A percentile compares a stretch with the other conserved stretches of the same genome.
These are phyloP conservation scores for Saccharomycopsis synnaedendra DNA, from an alignment of 805 yeast species.

Conservation along the genomic window DNA sequence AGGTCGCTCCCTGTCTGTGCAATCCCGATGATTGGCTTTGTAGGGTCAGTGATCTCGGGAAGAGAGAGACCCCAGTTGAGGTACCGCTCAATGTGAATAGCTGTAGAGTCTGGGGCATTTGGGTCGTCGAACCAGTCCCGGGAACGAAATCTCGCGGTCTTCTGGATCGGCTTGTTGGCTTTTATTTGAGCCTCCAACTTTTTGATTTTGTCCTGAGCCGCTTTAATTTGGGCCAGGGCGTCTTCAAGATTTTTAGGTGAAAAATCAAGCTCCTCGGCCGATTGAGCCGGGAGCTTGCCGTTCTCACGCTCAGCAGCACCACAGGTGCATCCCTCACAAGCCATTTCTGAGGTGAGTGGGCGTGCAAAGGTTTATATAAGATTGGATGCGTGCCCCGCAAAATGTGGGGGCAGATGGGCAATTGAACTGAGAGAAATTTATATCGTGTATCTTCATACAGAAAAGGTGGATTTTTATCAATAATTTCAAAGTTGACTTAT, in stretches of 20 bases:
- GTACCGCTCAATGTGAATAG: constrained; percentile 20
- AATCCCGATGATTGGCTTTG: constrained; percentile 17
- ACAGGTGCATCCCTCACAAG: constrained; percentile 20
- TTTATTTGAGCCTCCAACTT: constrained; percentile 5
- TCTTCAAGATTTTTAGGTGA: constrained; percentile 15
- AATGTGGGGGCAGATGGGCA: too few species aligned
- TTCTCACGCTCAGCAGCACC: constrained; percentile 14
- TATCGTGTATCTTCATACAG: too few species aligned
- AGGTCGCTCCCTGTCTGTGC: constrained; percentile 18
- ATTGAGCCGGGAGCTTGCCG: background rate
- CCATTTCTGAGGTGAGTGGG: constrained; percentile 10
- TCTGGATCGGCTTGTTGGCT: background rate
- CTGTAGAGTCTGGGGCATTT: constrained; percentile 19
- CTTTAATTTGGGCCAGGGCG: constrained; percentile 10
- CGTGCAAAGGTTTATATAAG: too few species aligned
- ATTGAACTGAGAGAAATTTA: too few species aligned
- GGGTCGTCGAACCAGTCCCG: constrained; percentile 19
- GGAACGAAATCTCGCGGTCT: constrained; percentile 15
- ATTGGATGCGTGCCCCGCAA: too few species aligned
- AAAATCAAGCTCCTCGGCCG: constrained; percentile 11
- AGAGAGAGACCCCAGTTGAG: constrained; percentile 19
- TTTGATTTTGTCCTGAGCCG: constrained; percentile 17
- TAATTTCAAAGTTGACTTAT: too few species aligned
- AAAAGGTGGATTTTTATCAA: too few species aligned
- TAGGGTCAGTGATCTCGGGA: constrained; percentile 14